These are phyloP conservation scores for Cercospora janseana DNA, from an alignment of 2,329 filamentous ascomycete species.

Conservation along the genomic window DNA sequence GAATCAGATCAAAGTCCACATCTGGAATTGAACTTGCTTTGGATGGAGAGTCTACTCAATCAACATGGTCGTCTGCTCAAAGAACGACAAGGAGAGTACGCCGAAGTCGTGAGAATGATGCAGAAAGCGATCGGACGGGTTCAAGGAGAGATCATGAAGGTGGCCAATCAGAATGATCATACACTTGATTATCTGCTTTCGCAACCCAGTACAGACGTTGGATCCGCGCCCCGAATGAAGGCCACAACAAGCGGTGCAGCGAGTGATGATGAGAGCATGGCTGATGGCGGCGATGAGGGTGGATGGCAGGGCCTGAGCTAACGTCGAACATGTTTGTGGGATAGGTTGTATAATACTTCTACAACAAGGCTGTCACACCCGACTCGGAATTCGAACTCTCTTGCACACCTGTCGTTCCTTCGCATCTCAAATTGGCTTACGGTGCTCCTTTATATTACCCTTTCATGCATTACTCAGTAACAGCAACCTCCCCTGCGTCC, in stretches of 20 bases:
- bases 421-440: too few species aligned
- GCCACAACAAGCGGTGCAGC: constrained; percentile 23
- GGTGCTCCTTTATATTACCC: too few species aligned
- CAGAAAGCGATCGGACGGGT: constrained; percentile 77
- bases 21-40: constrained; percentile 89
- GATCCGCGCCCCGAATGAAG: constrained; percentile 17
- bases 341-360: not conserved
- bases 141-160: constrained; percentile 73
- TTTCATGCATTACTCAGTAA: too few species aligned
- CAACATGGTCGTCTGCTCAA: constrained; percentile 83
- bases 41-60: constrained; percentile 79
- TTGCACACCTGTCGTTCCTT: too few species aligned
- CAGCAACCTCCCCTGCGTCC: too few species aligned
- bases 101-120: constrained; percentile 79
- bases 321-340: not conserved
- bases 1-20: constrained; percentile 89
- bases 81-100: constrained; percentile 73
- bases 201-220: constrained; percentile 30
- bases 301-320: constrained; percentile 37
- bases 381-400: too few species aligned
- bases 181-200: constrained; percentile 76
- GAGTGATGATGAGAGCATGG: constrained; percentile 30
- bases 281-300: constrained; percentile 39
- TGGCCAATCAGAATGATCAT: constrained; percentile 87
- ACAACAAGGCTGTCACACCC: too few species aligned